Evolutionary conservation across 257 asterid genomes (phyloP), one percentile per base, ranked within the genome.

Genomic region (Ehretia macrophylla): DNA sequence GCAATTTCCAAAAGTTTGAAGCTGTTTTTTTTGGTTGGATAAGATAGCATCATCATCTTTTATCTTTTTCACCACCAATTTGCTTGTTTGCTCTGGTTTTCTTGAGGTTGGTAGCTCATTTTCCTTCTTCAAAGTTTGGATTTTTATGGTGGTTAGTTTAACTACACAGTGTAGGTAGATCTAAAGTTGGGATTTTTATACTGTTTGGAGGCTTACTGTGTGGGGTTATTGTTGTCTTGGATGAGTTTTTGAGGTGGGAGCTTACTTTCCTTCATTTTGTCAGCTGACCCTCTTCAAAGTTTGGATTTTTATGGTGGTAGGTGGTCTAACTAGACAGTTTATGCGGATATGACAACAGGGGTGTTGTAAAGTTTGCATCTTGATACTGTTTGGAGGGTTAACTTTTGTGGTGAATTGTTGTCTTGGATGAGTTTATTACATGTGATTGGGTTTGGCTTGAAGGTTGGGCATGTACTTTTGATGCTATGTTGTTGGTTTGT

Each of bases 391-490:
- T 23, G 40, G 65, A 73, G 66, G 47, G 42, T 55, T 16, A 27
- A 37, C 18, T 60, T 66, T 65, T 8, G 46, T 59, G 68, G 70
- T 63, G n/a, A 27, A 27, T 27, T 27, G 35, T 55, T 65, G 12
- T 50, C 55, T 61, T 76, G 75, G 80, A 93, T 93, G 99, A 93
- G 75, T 83, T 80, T 93, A 59, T 66, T 85, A 70, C 77, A 86
- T 77, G 79, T 86, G 17, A 53, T 89, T 77, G 91, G 87, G 56
- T 86, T 92, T 74, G 93, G 95, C 51, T 57, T 84, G 80, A 92
- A 92, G 81, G 82, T 83, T 79, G 90, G 95, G 60, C 83, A 85
- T 77, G 76, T 88, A 68, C 62, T 92, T 58, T 75, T 77, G 77
- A 32, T 83, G 79, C 78, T 85, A 57, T 86, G 95, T 68, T 76